Percentiles rank a stretch among this genome's conserved stretches.
Conservation (phyloP, 2,329 filamentous ascomycete species). For the Coniochaeta sp. region DNA sequence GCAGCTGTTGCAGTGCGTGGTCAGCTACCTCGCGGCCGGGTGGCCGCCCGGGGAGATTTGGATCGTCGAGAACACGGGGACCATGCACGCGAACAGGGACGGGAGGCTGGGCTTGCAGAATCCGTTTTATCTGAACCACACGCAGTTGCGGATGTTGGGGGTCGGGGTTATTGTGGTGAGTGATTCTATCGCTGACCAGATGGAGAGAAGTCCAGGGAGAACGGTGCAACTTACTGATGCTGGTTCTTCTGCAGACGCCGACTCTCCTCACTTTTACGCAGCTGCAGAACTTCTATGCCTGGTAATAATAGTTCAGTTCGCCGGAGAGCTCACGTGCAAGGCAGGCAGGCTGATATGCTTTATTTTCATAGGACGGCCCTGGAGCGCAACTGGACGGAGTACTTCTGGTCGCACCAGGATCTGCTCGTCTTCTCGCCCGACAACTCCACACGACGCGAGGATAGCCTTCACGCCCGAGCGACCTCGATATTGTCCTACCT, state of each 20-base stretch:
- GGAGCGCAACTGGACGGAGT: constrained; percentile 35
- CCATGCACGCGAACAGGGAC: constrained; percentile 43
- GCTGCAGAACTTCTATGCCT: constrained; percentile 44
- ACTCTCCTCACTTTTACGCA: constrained; percentile 45
- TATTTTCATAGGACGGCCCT: neutral
- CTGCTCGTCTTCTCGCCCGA: constrained; percentile 32
- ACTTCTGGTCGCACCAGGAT: constrained; percentile 49
- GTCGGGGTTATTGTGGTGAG: constrained; percentile 11
- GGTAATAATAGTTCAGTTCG: constrained; percentile 15
- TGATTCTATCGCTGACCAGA: neutral
- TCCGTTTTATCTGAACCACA: constrained; percentile 49
- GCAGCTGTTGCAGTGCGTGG: constrained; percentile 46
- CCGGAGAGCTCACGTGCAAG: neutral
- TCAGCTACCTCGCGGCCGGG: constrained; percentile 50
- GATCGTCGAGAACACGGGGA: constrained; percentile 52
- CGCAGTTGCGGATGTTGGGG: constrained; percentile 37
- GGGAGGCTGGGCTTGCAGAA: constrained; percentile 43
- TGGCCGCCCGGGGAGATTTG: constrained; percentile 51
- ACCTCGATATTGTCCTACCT: constrained; percentile 12
- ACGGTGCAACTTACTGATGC: neutral
- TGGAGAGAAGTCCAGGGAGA: no score
- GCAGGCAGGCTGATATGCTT: constrained; percentile 10
- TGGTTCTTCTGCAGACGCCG: constrained; percentile 27
- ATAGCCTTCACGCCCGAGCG: constrained; percentile 31
- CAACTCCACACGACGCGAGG: constrained; percentile 32